Percentiles rank a stretch among this genome's conserved stretches.
phyloP scores from a whole-genome alignment of 805 yeast genomes.

The Starmera amethionina region DNA sequence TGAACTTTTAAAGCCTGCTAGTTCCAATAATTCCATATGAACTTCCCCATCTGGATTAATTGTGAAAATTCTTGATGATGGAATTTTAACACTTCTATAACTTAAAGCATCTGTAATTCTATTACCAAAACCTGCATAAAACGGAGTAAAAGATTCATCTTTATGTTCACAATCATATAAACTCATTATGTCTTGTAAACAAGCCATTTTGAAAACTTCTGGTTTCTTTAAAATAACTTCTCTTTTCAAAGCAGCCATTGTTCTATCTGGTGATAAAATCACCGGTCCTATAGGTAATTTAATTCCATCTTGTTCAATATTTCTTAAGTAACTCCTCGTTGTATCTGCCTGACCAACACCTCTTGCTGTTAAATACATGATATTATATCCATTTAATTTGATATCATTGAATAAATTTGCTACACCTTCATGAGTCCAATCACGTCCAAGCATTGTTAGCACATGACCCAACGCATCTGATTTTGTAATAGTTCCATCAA shows the following conservation, averaged over 20 bases:
- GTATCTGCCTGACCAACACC: slow-evolving; percentile 93
- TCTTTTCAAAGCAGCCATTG: slow-evolving; percentile 87
- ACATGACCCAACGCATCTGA: slow-evolving; percentile 98
- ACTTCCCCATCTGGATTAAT: slow-evolving; percentile 96
- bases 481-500: slow-evolving; percentile 96
- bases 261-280: slow-evolving; percentile 88
- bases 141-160: slow-evolving; percentile 56
- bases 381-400: slow-evolving; percentile 77
- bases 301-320: slow-evolving; percentile 68
- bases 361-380: slow-evolving; percentile 88
- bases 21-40: slow-evolving; percentile 89
- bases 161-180: slow-evolving; percentile 34
- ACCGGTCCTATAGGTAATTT: slow-evolving; percentile 87
- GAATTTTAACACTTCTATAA: slow-evolving; percentile 87
- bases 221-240: slow-evolving; percentile 94
- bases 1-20: slow-evolving; percentile 85
- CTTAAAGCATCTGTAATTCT: slow-evolving; percentile 94
- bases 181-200: slow-evolving; percentile 74
- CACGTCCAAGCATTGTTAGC: slow-evolving; percentile 84
- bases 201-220: slow-evolving; percentile 97
- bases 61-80: slow-evolving; percentile 89
- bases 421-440: slow-evolving; percentile 97
- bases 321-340: slow-evolving; percentile 73
- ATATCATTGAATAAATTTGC: slow-evolving; percentile 89
- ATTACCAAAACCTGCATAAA: slow-evolving; percentile 96